phyloP scores from a whole-genome alignment of 257 asterid genomes.

The Solanum chmielewskii region DNA sequence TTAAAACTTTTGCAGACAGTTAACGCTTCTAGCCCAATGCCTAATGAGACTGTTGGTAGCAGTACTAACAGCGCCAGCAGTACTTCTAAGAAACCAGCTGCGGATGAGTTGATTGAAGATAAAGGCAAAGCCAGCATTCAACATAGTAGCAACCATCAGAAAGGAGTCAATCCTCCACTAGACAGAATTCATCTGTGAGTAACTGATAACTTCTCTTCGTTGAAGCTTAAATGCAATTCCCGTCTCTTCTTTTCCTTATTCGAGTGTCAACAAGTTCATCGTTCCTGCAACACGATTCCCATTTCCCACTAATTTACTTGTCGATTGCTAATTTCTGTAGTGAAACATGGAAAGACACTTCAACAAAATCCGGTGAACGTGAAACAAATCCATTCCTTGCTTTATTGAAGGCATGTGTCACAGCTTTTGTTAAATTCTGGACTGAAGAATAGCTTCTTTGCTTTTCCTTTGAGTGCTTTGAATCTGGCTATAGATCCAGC shows the following conservation, averaged over 20 bases:
- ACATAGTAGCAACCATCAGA: slow-evolving; percentile 12
- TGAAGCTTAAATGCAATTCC: not conserved
- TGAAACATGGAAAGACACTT: slow-evolving; percentile 39
- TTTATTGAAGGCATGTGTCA: slow-evolving; percentile 35
- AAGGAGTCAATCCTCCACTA: slow-evolving; percentile 25
- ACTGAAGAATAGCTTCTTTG: slow-evolving; percentile 23
- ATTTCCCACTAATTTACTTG: not conserved
- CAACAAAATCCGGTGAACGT: slow-evolving; percentile 19
- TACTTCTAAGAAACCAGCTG: slow-evolving; percentile 9
- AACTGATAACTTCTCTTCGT: not conserved
- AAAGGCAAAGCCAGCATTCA: slow-evolving; percentile 10
- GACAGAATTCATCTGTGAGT: slow-evolving; percentile 66
- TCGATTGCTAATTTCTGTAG: slow-evolving; percentile 19
- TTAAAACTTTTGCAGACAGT: not conserved
- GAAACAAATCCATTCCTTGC: slow-evolving; percentile 44
- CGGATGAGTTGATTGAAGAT: slow-evolving; percentile 10
- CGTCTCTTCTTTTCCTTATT: not conserved
- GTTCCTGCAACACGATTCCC: not conserved
- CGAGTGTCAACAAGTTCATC: not conserved
- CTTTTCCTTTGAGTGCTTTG: not conserved
- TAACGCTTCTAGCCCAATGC: not conserved
- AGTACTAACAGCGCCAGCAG: not conserved
- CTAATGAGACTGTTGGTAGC: not conserved
- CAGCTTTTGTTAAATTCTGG: slow-evolving; percentile 58
- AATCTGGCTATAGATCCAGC: not conserved